Base-by-base conservation (phyloP, 495 filamentous ascomycete genomes). In the Annulohypoxylon bovei region DNA sequence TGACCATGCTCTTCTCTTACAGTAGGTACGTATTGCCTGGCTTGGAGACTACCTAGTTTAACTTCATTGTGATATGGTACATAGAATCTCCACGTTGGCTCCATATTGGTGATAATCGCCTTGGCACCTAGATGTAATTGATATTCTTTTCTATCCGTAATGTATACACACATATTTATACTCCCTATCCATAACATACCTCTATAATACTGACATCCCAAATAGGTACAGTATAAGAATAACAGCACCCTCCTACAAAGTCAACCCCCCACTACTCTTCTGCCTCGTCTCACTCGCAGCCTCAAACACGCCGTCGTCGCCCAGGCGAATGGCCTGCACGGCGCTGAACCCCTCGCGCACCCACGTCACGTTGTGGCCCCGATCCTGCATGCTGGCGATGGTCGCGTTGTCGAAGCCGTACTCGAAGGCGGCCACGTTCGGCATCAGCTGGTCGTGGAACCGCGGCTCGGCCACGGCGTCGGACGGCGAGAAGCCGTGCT, bases 401-500 rank as follows among this genome's bases (percentile, higher is more conserved):
- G 91, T 92, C 6, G 60, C 67, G 56, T 91, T 90, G 71, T 93
- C 85, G 67, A 88, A 95, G 0, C 73, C 73, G 50, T 87, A 89
- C 75, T 96, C 93, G 47, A 95, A 91, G 1, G 57, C 77, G 0
- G 86, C 86, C 60, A 83, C 74, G 64, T 90, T 88, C 0, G 93
- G 93, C 30, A 90, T 74, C 3, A 96, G 76, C 78, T 96, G 93
- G 69, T 96, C 91, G 75, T 96, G 93, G n/a, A 94, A 74, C 2
- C 92, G 82, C 16, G 91, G 90, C 60, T 81, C 71, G 0, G 85
- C 85, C 20, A 95, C 81, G 0, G 91, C 88, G 40, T 88, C 78
- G 0, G 77, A 67, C 33, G 86, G 79, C 0, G 78, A 82, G 66
- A 86, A 76, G 12, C 81, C 81, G 33, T 86, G 82, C 68, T 95